Percentiles rank a stretch among this genome's conserved stretches.
Conservation (phyloP, 768 basidiomycete genomes). For the Leccinum longicurvipes region DNA sequence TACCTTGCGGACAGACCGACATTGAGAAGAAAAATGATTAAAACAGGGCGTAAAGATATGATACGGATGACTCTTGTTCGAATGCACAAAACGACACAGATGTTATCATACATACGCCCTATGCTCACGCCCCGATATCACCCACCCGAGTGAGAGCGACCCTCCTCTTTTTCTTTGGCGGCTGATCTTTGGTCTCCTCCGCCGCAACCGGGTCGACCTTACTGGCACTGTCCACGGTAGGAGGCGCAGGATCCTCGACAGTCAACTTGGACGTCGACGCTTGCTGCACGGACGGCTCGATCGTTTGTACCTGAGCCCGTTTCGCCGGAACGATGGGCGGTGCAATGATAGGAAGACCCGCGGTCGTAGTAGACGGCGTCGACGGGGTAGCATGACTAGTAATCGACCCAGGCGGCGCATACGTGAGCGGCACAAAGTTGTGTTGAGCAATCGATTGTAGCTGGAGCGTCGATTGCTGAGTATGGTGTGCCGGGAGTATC, state of each 20-base stretch:
- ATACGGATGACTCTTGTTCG: neutral
- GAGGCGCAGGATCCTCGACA: constrained; percentile 20
- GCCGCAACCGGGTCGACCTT: constrained; percentile 3
- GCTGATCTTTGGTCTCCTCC: constrained; percentile 40
- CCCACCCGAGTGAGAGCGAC: constrained; percentile 72
- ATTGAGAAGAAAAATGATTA: constrained; percentile 8
- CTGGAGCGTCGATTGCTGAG: constrained; percentile 88
- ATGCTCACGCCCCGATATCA: constrained; percentile 41
- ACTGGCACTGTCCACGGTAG: constrained; percentile 12
- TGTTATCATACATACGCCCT: neutral
- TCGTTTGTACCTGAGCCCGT: constrained; percentile 33
- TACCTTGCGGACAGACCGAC: constrained; percentile 8
- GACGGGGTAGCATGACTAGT: constrained; percentile 18
- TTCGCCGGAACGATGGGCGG: constrained; percentile 33
- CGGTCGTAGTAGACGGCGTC: constrained; percentile 34
- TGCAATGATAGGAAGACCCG: constrained; percentile 30
- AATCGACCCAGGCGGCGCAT: constrained; percentile 13
- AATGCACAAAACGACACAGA: constrained; percentile 3
- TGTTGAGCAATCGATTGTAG: constrained; percentile 88
- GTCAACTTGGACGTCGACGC: constrained; percentile 29
- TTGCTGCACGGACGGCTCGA: constrained; percentile 9
- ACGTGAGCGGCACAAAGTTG: constrained; percentile 64
- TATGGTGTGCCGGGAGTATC: constrained; percentile 81
- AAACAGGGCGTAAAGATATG: constrained; percentile 12
- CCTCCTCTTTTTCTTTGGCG: constrained; percentile 83